Conservation (phyloP, 768 basidiomycete species). For the Phaeolepiota aurea region DNA sequence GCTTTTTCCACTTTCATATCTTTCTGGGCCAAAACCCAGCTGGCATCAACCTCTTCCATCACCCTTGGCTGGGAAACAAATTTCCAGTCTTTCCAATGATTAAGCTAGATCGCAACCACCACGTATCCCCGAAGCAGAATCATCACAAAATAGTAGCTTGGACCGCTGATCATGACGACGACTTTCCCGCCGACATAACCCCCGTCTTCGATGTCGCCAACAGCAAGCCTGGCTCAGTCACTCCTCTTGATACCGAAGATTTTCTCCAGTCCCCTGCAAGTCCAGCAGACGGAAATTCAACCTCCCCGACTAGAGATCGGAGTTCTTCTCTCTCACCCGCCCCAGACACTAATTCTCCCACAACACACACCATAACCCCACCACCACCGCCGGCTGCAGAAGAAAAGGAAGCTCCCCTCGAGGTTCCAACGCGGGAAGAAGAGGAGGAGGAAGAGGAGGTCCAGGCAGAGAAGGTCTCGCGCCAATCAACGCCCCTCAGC, state of each 20-base stretch:
- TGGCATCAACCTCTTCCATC: background rate
- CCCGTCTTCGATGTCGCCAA: constrained; percentile 11
- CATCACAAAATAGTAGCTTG: background rate
- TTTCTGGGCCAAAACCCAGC: no score
- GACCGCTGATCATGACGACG: background rate
- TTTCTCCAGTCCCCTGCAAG: constrained; percentile 11
- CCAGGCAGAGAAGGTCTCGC: constrained; percentile 27
- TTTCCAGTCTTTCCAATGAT: constrained; percentile 24
- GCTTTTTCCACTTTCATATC: no score
- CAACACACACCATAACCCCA: constrained; percentile 11
- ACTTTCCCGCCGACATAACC: constrained; percentile 4
- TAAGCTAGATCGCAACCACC: constrained; percentile 45
- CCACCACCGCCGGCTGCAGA: constrained; percentile 14
- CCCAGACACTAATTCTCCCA: constrained; percentile 33
- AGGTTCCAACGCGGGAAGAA: constrained; percentile 23
- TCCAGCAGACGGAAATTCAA: constrained; percentile 16
- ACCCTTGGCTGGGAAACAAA: background rate
- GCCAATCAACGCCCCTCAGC: constrained; percentile 66
- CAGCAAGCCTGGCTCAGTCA: background rate
- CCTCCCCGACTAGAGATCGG: constrained; percentile 29
- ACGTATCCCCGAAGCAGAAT: constrained; percentile 7
- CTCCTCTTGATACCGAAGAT: constrained; percentile 1
- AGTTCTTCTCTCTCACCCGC: constrained; percentile 53
- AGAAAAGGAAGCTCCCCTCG: constrained; percentile 22
- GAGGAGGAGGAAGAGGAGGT: constrained; percentile 26